phyloP scores from a whole-genome alignment of 192 early-diverging fungal species.

The Backusella tarrabulga region DNA sequence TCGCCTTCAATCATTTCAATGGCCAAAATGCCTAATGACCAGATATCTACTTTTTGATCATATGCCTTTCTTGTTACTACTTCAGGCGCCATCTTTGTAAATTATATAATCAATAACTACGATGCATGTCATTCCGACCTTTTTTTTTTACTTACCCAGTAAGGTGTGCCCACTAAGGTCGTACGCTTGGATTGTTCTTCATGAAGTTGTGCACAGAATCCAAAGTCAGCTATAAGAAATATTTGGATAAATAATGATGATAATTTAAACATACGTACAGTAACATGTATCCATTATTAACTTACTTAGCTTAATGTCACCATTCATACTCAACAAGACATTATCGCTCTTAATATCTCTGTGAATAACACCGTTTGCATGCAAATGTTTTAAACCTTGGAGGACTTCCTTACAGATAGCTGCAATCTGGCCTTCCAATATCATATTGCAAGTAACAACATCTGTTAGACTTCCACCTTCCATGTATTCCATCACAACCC shows the following conservation, averaged over 20 bases:
- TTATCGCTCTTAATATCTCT: conserved; percentile 91
- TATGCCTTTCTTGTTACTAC: conserved; percentile 93
- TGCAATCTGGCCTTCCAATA: conserved; percentile 84
- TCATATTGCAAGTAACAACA: conserved; percentile 75
- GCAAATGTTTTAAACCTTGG: conserved; percentile 73
- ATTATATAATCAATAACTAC: neutral
- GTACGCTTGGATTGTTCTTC: conserved; percentile 73
- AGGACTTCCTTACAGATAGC: conserved; percentile 80
- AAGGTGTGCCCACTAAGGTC: conserved; percentile 88
- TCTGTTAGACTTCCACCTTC: conserved; percentile 86
- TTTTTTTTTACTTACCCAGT: conserved; percentile 57
- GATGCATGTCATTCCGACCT: neutral
- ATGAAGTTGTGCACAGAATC: conserved; percentile 80
- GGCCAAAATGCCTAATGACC: conserved; percentile 97
- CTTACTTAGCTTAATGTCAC: conserved; percentile 75
- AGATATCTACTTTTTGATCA: conserved; percentile 91
- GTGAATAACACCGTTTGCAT: conserved; percentile 78
- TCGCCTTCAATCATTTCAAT: conserved; percentile 99
- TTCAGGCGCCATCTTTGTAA: conserved; percentile 86
- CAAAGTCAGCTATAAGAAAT: conserved; percentile 72
- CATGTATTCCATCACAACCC: conserved; percentile 96
- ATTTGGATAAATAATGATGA: neutral
- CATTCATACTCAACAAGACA: conserved; percentile 63
- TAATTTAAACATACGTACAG: neutral
- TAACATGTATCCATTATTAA: neutral